Base-by-base conservation (phyloP, 1,139 yeast species). In the Eremothecium cymbalariae region DNA sequence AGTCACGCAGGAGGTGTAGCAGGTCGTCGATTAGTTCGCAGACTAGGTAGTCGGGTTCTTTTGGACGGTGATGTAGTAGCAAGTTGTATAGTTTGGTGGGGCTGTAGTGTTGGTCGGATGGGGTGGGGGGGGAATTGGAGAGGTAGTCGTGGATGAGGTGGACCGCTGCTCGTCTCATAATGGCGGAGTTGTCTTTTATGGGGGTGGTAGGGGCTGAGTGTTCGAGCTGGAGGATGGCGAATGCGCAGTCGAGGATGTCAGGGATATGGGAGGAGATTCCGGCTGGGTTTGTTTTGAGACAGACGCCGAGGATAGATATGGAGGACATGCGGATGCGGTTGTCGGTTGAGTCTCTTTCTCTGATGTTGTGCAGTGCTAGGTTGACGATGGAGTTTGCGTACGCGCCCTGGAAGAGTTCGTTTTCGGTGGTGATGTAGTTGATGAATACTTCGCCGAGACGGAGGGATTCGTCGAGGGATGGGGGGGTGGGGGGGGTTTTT, bases 371-470 rank as follows among this genome's bases (percentile, higher is more conserved):
- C 3, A 59, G 43, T 4, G 60, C 53, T 1, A 53, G 51, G 2
- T 63, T 57, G 11, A 63, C 53, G 11, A 73, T 44, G 7, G 40
- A 38, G 25, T 59, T 57, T 0, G 68, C 63, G 1, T 48, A 25
- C 0, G 55, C 50, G 0, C 78, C 77, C 1, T 60, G 49, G 36
- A 74, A 68, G 8, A 73, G 47, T 40, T 69, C 67, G 43, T 68
- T 74, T 27, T 67, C 60, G 6, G 53, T 47, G 45, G 67, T 75
- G 23, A 86, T 64, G 43, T 70, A 74, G 27, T 82, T 67, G 19
- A 75, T 59, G 3, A 90, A 46, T 0, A 82, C 94, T 53, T 90
- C 97, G 21, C 96, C 96, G 16, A 82, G 62, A 40, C 81, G 72
- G 29, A 90, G 60, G 17, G 80, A 59, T 38, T 77, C 82, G 50